Evolutionary conservation across 2,329 filamentous ascomycete species (phyloP).

Genomic region (Penicillium oxalicum): DNA sequence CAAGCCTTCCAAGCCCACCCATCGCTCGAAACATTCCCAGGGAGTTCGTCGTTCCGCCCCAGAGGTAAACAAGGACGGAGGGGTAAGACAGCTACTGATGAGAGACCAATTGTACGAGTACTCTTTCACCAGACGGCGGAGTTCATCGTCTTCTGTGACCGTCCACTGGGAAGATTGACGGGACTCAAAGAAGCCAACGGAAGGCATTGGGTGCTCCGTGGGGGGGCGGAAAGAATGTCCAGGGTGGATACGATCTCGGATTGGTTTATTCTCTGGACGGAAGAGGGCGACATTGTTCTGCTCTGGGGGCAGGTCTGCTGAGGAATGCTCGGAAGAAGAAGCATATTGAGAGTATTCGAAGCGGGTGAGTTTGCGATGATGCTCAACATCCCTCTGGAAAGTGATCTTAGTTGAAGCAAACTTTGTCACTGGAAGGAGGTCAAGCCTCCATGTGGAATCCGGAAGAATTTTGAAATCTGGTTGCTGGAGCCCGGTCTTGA

Average conservation of each 20-base stretch:
- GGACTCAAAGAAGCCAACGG: conserved; percentile 82
- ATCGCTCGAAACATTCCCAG: conserved; percentile 98
- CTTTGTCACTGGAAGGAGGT: conserved; percentile 79
- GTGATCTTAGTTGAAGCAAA: conserved; percentile 77
- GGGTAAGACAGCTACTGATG: conserved; percentile 72
- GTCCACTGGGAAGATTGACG: conserved; percentile 88
- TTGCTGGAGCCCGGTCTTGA: conserved; percentile 54
- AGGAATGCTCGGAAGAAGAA: conserved; percentile 52
- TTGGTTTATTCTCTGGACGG: conserved; percentile 78
- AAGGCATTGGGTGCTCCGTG: conserved; percentile 84
- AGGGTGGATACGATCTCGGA: conserved; percentile 82
- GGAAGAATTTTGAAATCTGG: conserved; percentile 56
- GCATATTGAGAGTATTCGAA: conserved; percentile 74
- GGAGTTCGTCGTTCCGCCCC: conserved; percentile 85
- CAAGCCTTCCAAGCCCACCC: conserved; percentile 85
- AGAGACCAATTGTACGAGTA: conserved; percentile 98
- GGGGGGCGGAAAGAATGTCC: conserved; percentile 91
- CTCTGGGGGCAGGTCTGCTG: conserved; percentile 56
- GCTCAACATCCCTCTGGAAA: conserved; percentile 57
- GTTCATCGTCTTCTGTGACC: conserved; percentile 79
- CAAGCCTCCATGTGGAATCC: conserved; percentile 66
- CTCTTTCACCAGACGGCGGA: conserved; percentile 77
- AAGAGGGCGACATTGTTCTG: conserved; percentile 80
- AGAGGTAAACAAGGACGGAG: conserved; percentile 71
- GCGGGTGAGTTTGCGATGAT: conserved; percentile 70